Evolutionary conservation across 2,329 filamentous ascomycete species (phyloP).

Genomic region (Daldinia sp.): DNA sequence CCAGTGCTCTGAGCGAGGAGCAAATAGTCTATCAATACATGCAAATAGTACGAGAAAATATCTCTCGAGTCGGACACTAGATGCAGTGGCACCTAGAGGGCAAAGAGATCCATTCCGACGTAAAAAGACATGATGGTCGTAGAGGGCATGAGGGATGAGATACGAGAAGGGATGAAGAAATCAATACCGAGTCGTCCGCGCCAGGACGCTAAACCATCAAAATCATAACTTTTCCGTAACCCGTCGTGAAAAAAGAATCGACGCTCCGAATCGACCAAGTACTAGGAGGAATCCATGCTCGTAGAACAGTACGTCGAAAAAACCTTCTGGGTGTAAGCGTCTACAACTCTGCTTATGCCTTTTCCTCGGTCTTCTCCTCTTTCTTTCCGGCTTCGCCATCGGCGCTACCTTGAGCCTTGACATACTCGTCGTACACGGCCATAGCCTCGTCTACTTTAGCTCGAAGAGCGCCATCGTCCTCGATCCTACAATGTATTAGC

Average conservation of each 20-base stretch:
- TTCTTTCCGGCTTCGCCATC: constrained; percentile 59
- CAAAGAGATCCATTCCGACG: constrained; percentile 42
- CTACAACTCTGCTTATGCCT: constrained; percentile 58
- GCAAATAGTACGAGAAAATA: constrained; percentile 45
- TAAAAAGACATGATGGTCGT: constrained; percentile 42
- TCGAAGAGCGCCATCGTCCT: constrained; percentile 88
- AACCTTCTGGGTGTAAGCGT: constrained; percentile 18
- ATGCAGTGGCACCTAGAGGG: constrained; percentile 35
- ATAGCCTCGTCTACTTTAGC: constrained; percentile 98
- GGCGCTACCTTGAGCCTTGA: constrained; percentile 78
- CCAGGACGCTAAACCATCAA: constrained; percentile 39
- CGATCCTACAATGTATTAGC: constrained; percentile 71
- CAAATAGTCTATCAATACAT: constrained; percentile 54
- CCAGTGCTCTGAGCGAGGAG: constrained; percentile 47
- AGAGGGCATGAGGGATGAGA: constrained; percentile 43
- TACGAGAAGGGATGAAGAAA: constrained; percentile 49
- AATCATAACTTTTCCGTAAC: constrained; percentile 54
- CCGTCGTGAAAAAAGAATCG: constrained; percentile 45
- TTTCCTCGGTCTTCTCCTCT: constrained; percentile 66
- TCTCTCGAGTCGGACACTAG: constrained; percentile 43
- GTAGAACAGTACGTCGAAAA: constrained; percentile 26
- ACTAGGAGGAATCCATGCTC: constrained; percentile 36
- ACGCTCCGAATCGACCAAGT: constrained; percentile 34
- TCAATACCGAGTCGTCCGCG: constrained; percentile 45
- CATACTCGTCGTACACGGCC: constrained; percentile 97